Evolutionary conservation across 257 asterid species (phyloP).

Genomic region (Gardenia jasminoides): DNA sequence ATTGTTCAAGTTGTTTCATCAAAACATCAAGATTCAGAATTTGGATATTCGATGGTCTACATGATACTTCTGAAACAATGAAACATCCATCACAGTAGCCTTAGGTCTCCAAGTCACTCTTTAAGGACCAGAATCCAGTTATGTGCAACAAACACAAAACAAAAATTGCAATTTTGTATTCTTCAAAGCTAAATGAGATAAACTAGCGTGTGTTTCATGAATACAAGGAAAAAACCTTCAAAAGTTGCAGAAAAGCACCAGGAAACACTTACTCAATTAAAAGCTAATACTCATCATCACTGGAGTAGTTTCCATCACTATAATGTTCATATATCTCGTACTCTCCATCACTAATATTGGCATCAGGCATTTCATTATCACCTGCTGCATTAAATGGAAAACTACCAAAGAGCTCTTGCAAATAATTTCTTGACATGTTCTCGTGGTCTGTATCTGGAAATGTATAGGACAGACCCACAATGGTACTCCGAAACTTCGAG

Average conservation of each 20-base stretch:
- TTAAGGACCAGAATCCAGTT: neutral
- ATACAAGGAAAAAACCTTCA: neutral
- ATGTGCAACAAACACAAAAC: neutral
- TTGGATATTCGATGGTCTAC: neutral
- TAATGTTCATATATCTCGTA: conserved; percentile 72
- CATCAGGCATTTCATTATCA: conserved; percentile 37
- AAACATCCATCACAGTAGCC: no score
- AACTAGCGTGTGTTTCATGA: no score
- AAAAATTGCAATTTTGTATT: neutral
- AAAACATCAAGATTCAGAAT: neutral
- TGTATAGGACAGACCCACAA: conserved; percentile 38
- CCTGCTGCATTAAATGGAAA: conserved; percentile 52
- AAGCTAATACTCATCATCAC: conserved; percentile 51
- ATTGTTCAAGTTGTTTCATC: neutral
- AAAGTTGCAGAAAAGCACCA: neutral
- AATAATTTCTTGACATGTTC: conserved; percentile 63
- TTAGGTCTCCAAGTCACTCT: no score
- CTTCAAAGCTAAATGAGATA: neutral
- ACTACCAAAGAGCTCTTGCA: conserved; percentile 86
- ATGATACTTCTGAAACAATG: neutral
- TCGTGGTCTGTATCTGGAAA: conserved; percentile 53
- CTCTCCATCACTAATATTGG: conserved; percentile 49
- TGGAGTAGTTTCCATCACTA: conserved; percentile 53
- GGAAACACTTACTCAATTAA: neutral
- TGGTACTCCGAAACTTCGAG: neutral